phyloP scores from a whole-genome alignment of 1,284 basidiomycete species.

The Kalmanozyma brasiliensis region DNA sequence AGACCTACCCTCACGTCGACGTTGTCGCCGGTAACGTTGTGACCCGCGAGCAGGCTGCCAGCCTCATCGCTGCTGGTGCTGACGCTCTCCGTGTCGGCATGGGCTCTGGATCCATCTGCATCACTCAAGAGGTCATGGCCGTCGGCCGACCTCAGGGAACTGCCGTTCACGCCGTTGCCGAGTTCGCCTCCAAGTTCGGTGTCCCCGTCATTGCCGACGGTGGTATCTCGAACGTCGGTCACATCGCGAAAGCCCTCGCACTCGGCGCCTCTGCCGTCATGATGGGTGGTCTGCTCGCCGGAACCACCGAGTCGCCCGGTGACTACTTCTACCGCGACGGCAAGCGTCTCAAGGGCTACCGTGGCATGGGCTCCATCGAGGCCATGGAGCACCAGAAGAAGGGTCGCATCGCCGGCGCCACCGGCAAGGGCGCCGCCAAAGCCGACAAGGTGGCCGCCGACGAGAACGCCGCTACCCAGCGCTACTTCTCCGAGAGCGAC shows the following conservation, averaged over 20 bases:
- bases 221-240: conserved; percentile 93
- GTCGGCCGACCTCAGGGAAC: conserved; percentile 97
- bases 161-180: conserved; percentile 91
- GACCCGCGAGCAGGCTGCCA: conserved; percentile 95
- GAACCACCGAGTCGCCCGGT: conserved; percentile 95
- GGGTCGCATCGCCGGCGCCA: conserved; percentile 63
- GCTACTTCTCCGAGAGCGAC: conserved; percentile 96
- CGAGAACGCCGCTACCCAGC: conserved; percentile 89
- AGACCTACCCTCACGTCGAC: conserved; percentile 77
- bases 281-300: conserved; percentile 97
- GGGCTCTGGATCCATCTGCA: conserved; percentile 98
- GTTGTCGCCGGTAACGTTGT: conserved; percentile 98
- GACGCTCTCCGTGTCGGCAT: conserved; percentile 95
- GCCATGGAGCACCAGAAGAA: conserved; percentile 67
- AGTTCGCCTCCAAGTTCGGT: conserved; percentile 92
- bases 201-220: conserved; percentile 99
- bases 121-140: conserved; percentile 99
- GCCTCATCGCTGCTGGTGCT: conserved; percentile 91
- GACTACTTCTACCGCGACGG: conserved; percentile 99
- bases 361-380: conserved; percentile 87
- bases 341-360: conserved; percentile 97
- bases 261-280: conserved; percentile 95
- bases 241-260: conserved; percentile 95
- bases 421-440: conserved; percentile 70
- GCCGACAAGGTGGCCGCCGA: conserved; percentile 71